phyloP scores from a whole-genome alignment of 164 flowering plant genomes.

The Annona cherimola region DNA sequence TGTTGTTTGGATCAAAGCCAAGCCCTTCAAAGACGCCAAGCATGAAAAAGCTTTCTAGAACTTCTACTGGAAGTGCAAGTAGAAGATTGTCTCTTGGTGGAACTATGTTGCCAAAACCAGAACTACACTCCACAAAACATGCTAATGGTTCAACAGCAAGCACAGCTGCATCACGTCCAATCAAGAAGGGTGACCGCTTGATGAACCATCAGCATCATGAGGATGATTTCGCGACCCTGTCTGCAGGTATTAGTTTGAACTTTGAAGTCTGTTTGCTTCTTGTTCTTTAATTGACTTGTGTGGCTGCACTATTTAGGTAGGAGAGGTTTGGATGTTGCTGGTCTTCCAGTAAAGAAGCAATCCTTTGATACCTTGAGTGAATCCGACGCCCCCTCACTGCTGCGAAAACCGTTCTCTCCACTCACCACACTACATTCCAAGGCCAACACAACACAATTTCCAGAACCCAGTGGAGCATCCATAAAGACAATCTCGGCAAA shows the following conservation, averaged over 20 bases:
- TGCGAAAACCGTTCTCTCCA: slow-evolving; percentile 79
- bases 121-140: slow-evolving; percentile 31
- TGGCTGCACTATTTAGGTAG: slow-evolving; percentile 30
- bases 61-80: slow-evolving; percentile 55
- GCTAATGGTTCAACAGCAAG: slow-evolving; percentile 11
- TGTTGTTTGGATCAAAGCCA: slow-evolving; percentile 79
- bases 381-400: slow-evolving; percentile 34
- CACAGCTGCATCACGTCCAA: slow-evolving; percentile 20
- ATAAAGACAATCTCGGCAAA: slow-evolving; percentile 31
- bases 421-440: slow-evolving; percentile 48
- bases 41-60: slow-evolving; percentile 52
- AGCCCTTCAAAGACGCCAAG: slow-evolving; percentile 72
- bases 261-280: background rate
- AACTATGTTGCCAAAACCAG: slow-evolving; percentile 41
- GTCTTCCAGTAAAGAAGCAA: slow-evolving; percentile 41
- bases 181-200: slow-evolving; percentile 36
- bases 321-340: slow-evolving; percentile 61
- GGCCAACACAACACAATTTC: slow-evolving; percentile 29
- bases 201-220: background rate
- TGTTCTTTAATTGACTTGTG: background rate
- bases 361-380: slow-evolving; percentile 40
- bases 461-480: slow-evolving; percentile 30
- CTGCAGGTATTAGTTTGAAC: slow-evolving; percentile 33
- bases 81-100: slow-evolving; percentile 71
- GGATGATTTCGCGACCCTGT: slow-evolving; percentile 16